Percentiles rank a stretch among this genome's conserved stretches.
Conservation (phyloP, 2,329 filamentous ascomycete genomes). For the Alternaria arborescens region DNA sequence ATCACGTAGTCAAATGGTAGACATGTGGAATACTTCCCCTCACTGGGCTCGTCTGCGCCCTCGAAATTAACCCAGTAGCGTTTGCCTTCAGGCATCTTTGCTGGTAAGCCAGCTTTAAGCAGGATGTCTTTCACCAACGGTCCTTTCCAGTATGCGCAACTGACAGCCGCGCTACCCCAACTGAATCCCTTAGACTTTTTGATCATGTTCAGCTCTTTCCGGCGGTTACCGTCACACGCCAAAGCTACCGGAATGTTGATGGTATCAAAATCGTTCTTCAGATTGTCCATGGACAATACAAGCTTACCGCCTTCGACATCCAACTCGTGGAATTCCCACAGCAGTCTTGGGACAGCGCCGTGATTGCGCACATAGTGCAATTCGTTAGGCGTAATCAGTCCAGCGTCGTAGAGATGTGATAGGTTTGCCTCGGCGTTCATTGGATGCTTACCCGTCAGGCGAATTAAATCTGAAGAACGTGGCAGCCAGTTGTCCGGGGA, state of each 20-base stretch:
- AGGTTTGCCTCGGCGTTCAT: constrained; percentile 61
- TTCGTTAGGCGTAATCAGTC: background rate
- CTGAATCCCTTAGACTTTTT: background rate
- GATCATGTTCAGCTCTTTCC: background rate
- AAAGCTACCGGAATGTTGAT: background rate
- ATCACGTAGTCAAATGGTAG: background rate
- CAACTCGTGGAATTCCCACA: background rate
- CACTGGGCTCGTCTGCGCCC: background rate
- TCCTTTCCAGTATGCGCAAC: background rate
- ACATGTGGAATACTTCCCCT: background rate
- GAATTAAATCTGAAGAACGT: constrained; percentile 57
- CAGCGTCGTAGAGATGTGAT: constrained; percentile 15
- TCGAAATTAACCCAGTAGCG: background rate
- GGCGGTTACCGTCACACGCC: background rate
- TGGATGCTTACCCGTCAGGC: constrained; percentile 63
- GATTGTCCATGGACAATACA: background rate
- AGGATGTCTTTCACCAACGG: background rate
- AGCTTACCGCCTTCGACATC: background rate
- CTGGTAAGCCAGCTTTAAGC: background rate
- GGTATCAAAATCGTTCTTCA: background rate
- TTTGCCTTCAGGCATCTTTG: background rate
- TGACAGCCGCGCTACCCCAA: background rate
- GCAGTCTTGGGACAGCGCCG: background rate
- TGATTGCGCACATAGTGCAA: background rate
- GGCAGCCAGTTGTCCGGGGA: constrained; percentile 65